phyloP scores from a whole-genome alignment of 495 filamentous ascomycete species.

The Aspergillus funiculosus region DNA sequence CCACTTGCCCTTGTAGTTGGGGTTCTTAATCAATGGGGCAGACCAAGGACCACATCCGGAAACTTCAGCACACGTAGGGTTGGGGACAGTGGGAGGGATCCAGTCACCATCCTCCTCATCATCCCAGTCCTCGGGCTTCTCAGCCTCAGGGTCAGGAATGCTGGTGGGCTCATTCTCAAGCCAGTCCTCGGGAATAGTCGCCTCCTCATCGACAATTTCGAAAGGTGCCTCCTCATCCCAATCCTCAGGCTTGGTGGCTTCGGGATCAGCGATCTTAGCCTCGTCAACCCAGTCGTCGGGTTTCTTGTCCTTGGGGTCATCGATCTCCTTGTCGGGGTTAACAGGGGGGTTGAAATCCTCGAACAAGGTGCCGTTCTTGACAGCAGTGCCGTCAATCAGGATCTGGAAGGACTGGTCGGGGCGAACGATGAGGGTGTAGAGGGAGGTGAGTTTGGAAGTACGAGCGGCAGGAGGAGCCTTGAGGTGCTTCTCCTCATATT shows the following conservation, averaged over 20 bases:
- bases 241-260: slow-evolving; percentile 92
- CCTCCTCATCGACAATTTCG: slow-evolving; percentile 91
- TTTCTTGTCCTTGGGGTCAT: slow-evolving; percentile 93
- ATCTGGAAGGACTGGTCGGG: slow-evolving; percentile 94
- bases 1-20: slow-evolving; percentile 99
- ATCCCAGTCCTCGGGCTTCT: slow-evolving; percentile 99
- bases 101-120: slow-evolving; percentile 99
- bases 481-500: slow-evolving; percentile 99
- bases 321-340: slow-evolving; percentile 94
- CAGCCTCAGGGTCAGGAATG: slow-evolving; percentile 90
- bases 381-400: slow-evolving; percentile 76
- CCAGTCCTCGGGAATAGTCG: slow-evolving; percentile 91
- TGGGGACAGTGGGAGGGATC: slow-evolving; percentile 85
- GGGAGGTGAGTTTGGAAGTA: slow-evolving; percentile 81
- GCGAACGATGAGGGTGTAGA: slow-evolving; percentile 94
- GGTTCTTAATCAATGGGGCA: slow-evolving; percentile 90
- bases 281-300: slow-evolving; percentile 95
- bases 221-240: slow-evolving; percentile 99
- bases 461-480: slow-evolving; percentile 74
- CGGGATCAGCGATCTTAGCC: slow-evolving; percentile 81
- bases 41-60: slow-evolving; percentile 95
- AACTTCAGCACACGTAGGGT: slow-evolving; percentile 90
- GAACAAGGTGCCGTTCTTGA: slow-evolving; percentile 84
- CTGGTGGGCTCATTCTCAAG: slow-evolving; percentile 82
- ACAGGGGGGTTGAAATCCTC: slow-evolving; percentile 91